A percentile compares a stretch with the other conserved stretches of the same genome.
These are phyloP conservation scores for Vigna hirtella DNA, from an alignment of 306 rosid genomes.

Conservation along the genomic window DNA sequence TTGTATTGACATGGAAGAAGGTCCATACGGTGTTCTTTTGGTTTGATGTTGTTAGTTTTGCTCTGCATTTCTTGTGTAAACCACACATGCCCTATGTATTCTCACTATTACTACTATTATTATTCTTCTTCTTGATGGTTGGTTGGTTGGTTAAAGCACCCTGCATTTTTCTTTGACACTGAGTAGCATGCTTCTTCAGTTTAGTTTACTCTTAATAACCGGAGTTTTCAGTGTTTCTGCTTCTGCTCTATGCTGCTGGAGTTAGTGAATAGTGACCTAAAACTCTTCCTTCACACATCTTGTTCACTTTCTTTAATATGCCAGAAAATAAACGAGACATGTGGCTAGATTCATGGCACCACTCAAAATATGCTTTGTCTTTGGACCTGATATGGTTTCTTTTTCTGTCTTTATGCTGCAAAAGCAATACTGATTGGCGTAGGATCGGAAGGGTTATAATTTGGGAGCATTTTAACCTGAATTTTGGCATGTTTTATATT, in stretches of 20 bases:
- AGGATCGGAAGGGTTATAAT: constrained; percentile 31
- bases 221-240: constrained; percentile 49
- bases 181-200: constrained; percentile 47
- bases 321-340: constrained; percentile 37
- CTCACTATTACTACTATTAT: constrained; percentile 15
- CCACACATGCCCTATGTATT: constrained; percentile 68
- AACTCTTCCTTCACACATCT: not conserved
- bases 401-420: constrained; percentile 47
- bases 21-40: constrained; percentile 53
- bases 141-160: constrained; percentile 57
- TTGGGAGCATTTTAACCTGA: constrained; percentile 41
- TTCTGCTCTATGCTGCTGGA: constrained; percentile 14
- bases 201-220: constrained; percentile 50
- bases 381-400: constrained; percentile 43
- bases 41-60: constrained; percentile 61
- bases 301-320: constrained; percentile 31
- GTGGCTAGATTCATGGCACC: constrained; percentile 25
- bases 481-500: constrained; percentile 54
- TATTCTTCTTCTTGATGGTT: constrained; percentile 51
- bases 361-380: constrained; percentile 48
- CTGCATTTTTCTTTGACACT: constrained; percentile 51
- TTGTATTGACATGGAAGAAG: constrained; percentile 65
- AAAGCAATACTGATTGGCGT: constrained; percentile 47
- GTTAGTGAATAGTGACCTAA: constrained; percentile 10
- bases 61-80: constrained; percentile 67